Base-by-base conservation (phyloP, 257 asterid species). In the Rhazya stricta region DNA sequence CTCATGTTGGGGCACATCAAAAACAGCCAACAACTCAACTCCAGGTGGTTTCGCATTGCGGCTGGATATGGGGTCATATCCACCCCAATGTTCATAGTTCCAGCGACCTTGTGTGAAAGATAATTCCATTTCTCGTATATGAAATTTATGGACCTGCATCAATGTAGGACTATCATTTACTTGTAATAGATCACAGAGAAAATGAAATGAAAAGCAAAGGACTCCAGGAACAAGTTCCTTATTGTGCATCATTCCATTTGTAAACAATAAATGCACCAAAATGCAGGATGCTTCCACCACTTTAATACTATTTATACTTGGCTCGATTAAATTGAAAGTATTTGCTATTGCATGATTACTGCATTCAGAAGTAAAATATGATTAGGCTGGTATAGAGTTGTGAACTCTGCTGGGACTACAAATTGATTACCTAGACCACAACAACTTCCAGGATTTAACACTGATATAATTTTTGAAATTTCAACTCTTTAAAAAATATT, bases 21-120 rank as follows among this genome's bases (percentile, higher is more conserved):
- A 95, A 75, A 84, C 91, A 84, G 98, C 99, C 99, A 97, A 95
- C 63, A 95, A 81, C 78, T 95, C 99, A 65, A 92, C 98, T 69
- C 98, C 99, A n/a, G 99, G 98, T 68, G 98, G 99, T 83, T 95
- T 95, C 6, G 96, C 94, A 75, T 89, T 89, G 81, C 84, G 72
- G 84, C 89, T 95, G 67, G 98, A 86, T 74, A 92, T 84, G 16
- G 98, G 92, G 69, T 92, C 97, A 74, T 85, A 83, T 79, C 99
- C 98, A 51, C 99, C 99, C 99, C 99, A 95, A 6, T 85, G 86
- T 78, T 90, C 95, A 77, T 95, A 95, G 79, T 91, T 95, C 98
- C 98, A 95, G 43, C 97, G 94, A 48, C 99, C 99, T 85, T 92
- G 99, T 21, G 99, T 91, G 84, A 91, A 95, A 25, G 99, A 92